Evolutionary conservation across 108 stramenopile species (phyloP).

Genomic region (Discostella stelligeroides): DNA sequence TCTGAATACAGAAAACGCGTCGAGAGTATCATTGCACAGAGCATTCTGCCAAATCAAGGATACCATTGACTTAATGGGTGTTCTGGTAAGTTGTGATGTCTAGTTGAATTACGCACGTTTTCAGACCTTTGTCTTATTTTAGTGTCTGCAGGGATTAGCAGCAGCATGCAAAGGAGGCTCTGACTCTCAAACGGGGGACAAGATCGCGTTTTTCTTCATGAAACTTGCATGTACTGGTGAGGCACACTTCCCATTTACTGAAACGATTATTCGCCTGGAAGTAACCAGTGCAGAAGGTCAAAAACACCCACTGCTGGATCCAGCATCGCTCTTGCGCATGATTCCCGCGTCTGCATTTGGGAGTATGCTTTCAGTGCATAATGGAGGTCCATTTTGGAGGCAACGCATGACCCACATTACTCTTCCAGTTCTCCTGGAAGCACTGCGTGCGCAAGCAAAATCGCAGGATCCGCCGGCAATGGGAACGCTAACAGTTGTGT

Average conservation of each 20-base stretch:
- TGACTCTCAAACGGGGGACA: constrained; percentile 54
- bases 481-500: constrained; percentile 34
- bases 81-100: constrained; percentile 22
- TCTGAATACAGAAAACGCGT: constrained; percentile 1
- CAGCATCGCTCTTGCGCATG: constrained; percentile 24
- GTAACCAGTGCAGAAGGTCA: constrained; percentile 20
- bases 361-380: constrained; percentile 47
- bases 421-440: constrained; percentile 35
- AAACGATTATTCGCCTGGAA: neutral
- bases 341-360: constrained; percentile 54
- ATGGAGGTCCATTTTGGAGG: constrained; percentile 57
- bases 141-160: constrained; percentile 42
- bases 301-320: constrained; percentile 28
- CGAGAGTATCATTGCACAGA: constrained; percentile 3
- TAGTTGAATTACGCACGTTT: neutral
- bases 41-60: constrained; percentile 26
- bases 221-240: constrained; percentile 59
- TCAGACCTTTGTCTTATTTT: neutral
- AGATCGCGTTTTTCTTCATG: constrained; percentile 61
- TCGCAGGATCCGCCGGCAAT: constrained; percentile 44
- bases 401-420: constrained; percentile 50
- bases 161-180: constrained; percentile 64
- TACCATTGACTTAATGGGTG: constrained; percentile 34
- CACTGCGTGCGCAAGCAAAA: constrained; percentile 39
- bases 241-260: constrained; percentile 37